A percentile compares a stretch with the other conserved stretches of the same genome.
phyloP scores from a whole-genome alignment of 768 basidiomycete genomes.

The Lanmaoa pseudosensibilis region DNA sequence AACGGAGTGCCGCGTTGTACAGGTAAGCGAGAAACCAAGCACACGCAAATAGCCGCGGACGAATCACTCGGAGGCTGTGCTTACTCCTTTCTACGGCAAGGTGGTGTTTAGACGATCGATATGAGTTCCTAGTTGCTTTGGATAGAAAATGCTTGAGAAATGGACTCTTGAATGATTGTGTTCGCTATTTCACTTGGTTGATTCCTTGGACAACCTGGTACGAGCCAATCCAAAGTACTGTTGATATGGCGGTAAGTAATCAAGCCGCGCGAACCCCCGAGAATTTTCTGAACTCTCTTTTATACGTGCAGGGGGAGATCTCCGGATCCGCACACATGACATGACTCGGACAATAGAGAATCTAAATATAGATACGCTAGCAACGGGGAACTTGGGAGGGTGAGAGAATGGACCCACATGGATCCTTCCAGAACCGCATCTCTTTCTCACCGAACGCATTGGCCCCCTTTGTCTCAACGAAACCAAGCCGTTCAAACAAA shows the following conservation, averaged over 20 bases:
- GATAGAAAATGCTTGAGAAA: background rate
- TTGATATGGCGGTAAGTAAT: slow-evolving; percentile 12
- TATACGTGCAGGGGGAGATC: background rate
- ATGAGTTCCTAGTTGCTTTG: background rate
- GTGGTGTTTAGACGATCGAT: no score
- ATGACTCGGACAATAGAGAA: slow-evolving; percentile 20
- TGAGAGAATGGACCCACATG: slow-evolving; percentile 1
- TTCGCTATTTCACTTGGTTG: background rate
- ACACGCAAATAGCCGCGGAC: slow-evolving; percentile 15
- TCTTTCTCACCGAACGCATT: slow-evolving; percentile 84
- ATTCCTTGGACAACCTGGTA: background rate
- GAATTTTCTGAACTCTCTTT: background rate
- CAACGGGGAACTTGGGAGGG: background rate
- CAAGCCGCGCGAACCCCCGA: background rate
- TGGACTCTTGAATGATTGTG: background rate
- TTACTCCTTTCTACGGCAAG: no score
- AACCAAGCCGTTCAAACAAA: slow-evolving; percentile 78
- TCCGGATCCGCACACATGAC: background rate
- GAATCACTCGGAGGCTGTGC: background rate
- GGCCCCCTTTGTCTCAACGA: slow-evolving; percentile 62
- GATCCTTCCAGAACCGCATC: slow-evolving; percentile 47
- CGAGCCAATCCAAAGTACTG: background rate
- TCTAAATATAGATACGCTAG: slow-evolving; percentile 1
- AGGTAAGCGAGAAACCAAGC: slow-evolving; percentile 3
- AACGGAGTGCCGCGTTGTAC: background rate